Evolutionary conservation across 2,329 filamentous ascomycete species (phyloP).

Genomic region (Colletotrichum higginsianum): DNA sequence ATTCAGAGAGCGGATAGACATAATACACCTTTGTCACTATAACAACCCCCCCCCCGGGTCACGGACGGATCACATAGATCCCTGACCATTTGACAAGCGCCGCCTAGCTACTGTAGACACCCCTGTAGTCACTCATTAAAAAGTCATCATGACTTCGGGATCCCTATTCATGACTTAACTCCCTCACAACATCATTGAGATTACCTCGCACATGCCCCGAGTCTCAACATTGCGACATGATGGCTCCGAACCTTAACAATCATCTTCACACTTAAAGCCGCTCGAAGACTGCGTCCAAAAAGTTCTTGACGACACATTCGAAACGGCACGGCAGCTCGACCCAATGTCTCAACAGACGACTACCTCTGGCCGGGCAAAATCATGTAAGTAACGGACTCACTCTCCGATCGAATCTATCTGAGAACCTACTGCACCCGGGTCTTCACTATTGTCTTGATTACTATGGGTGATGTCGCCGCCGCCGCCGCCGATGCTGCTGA

Average conservation of each 20-base stretch:
- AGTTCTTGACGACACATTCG: too few species aligned
- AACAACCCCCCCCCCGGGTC: background rate
- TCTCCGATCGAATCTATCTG: background rate
- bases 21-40: background rate
- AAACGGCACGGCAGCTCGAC: background rate
- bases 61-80: background rate
- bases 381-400: constrained; percentile 24
- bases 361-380: constrained; percentile 27
- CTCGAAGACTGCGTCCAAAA: background rate
- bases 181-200: background rate
- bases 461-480: background rate
- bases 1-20: background rate
- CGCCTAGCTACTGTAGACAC: background rate
- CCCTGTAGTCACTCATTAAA: constrained; percentile 5
- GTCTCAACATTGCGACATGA: background rate
- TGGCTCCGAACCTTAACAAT: background rate
- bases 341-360: constrained; percentile 31
- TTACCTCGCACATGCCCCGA: background rate
- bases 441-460: background rate
- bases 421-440: background rate
- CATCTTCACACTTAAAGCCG: background rate
- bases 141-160: constrained; percentile 15
- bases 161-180: background rate
- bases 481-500: background rate
- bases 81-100: background rate